Percentiles rank a stretch among this genome's conserved stretches.
Conservation (phyloP, 2,329 filamentous ascomycete species). For the Paraphaeosphaeria minitans region DNA sequence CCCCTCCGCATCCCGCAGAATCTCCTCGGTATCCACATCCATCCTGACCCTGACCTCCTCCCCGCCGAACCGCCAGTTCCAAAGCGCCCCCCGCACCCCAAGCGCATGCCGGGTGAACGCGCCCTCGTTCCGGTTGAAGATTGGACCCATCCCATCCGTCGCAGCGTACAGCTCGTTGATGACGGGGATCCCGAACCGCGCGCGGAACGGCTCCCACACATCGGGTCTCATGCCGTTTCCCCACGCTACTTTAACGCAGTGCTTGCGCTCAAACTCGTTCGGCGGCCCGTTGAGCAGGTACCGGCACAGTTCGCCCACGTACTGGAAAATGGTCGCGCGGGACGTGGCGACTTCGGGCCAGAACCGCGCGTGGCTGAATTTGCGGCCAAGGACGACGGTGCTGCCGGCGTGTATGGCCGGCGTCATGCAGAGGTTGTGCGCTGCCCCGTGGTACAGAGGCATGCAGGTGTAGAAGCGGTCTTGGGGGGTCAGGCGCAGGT, state of each 20-base stretch:
- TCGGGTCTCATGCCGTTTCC: conserved; percentile 51
- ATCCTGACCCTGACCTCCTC: conserved; percentile 44
- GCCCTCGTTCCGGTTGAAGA: conserved; percentile 41
- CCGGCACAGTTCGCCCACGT: conserved; percentile 46
- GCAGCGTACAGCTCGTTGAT: conserved; percentile 50
- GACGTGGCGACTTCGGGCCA: conserved; percentile 44
- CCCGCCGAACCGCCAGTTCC: conserved; percentile 37
- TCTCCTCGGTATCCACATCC: conserved; percentile 47
- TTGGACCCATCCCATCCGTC: conserved; percentile 45
- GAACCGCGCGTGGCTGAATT: conserved; percentile 44
- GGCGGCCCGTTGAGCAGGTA: conserved; percentile 43
- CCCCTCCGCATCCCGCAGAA: conserved; percentile 42
- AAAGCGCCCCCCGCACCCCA: conserved; percentile 42
- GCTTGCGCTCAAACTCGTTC: conserved; percentile 37
- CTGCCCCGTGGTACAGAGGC: conserved; percentile 46
- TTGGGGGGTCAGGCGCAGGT: conserved; percentile 35
- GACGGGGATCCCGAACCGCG: conserved; percentile 46
- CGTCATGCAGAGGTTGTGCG: conserved; percentile 36
- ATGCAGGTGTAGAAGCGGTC: conserved; percentile 45
- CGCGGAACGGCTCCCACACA: conserved; percentile 48
- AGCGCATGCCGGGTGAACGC: conserved; percentile 42
- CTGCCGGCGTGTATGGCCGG: conserved; percentile 38
- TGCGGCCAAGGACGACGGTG: conserved; percentile 23
- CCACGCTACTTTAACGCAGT: conserved; percentile 44
- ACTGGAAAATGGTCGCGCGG: conserved; percentile 42